phyloP scores from a whole-genome alignment of 345 rosid species.

The Eucalyptus globulus region DNA sequence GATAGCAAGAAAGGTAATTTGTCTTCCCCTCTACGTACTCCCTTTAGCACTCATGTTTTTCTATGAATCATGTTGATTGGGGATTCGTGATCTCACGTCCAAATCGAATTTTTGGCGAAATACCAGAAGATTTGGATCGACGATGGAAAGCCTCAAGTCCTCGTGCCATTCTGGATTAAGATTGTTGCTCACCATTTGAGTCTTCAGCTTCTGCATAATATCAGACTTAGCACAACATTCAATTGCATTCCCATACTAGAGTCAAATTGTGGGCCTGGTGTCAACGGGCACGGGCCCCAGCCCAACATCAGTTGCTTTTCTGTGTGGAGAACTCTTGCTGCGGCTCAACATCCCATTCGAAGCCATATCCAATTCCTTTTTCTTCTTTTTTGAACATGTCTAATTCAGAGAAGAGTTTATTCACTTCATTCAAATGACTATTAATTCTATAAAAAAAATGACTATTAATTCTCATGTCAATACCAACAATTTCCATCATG shows the following conservation, averaged over 20 bases:
- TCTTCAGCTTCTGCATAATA: not conserved
- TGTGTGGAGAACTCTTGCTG: not conserved
- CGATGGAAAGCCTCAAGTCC: not conserved
- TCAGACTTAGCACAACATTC: not conserved
- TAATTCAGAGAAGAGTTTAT: not conserved
- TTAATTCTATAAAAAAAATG: not conserved
- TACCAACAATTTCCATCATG: not conserved
- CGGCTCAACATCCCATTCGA: not conserved
- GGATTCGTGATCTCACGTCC: not conserved
- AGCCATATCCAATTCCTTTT: not conserved
- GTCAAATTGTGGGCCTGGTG: not conserved
- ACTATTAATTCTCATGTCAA: not conserved
- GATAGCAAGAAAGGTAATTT: not conserved
- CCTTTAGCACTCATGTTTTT: not conserved
- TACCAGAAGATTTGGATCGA: not conserved
- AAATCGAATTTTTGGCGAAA: not conserved
- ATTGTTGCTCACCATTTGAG: not conserved
- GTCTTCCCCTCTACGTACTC: not conserved
- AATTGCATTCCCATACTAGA: not conserved
- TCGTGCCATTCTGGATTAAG: not conserved
- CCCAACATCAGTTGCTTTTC: not conserved
- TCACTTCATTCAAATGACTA: not conserved
- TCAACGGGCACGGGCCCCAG: not conserved
- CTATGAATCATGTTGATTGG: not conserved
- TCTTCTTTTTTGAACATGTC: not conserved